Base-by-base conservation (phyloP, 495 filamentous ascomycete genomes). In the Xylaria nigripes region DNA sequence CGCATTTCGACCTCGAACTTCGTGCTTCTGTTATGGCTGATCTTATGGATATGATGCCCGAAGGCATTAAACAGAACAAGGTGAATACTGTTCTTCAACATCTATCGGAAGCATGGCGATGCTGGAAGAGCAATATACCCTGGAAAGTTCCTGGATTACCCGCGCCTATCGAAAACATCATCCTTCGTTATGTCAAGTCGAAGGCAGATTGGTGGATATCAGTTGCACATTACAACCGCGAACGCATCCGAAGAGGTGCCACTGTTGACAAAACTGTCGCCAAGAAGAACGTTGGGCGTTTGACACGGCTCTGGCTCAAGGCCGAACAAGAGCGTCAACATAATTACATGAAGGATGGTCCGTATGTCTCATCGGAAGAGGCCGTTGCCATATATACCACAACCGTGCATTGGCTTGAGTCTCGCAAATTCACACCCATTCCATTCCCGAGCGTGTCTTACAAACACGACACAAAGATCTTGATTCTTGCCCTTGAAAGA, bases 181-280 rank as follows among this genome's bases (percentile, higher is more conserved):
- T 98, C 63, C 78, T 98, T 54, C 86, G 93, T 56, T 98, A 98
- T 60, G 93, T 98, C 54, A 98, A 98, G 78, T 88, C 89, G 67
- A 98, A 98, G 74, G 94, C 93, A 23, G 93, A 98, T 68, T 98
- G 93, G 94, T 98, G 93, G 93, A 92, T 98, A 47, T 95, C 89
- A 27, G 94, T 98, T 40, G 93, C 93, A 22, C 93, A 98, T 65
- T 98, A 98, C 74, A 98, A 98, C 66, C 86, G 93, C 54, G 93
- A 98, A 72, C 84, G 93, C 68, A 98, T 98, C 62, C 81, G 93
- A 50, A 79, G 93, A 68, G 93, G 93, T 63, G 94, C 93, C 1
- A 98, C 93, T 0, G 93, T 98, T 9, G 93, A 98, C 67, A 98
- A 98, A 75, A 99, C 93, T 1, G 93, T 99, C 40, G 93, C 93